phyloP scores from a whole-genome alignment of 179 eudicot species.

The Carnegiea gigantea region DNA sequence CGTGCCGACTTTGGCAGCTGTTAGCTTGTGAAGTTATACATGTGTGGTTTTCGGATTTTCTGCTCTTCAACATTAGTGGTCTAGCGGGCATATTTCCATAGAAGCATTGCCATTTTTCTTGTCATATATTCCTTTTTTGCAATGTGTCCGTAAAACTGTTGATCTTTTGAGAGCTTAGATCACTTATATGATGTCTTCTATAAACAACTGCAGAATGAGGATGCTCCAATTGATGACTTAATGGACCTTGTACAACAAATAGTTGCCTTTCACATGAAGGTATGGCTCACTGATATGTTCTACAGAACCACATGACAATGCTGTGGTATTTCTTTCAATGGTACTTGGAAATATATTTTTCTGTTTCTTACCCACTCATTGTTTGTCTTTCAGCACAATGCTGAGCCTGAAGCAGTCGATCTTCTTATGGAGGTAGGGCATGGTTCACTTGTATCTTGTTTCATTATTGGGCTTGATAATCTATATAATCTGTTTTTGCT shows the following conservation, averaged over 20 bases:
- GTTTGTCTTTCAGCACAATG: conserved; percentile 76
- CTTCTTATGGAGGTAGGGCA: conserved; percentile 87
- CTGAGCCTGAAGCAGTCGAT: conserved; percentile 99
- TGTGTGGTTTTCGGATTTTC: not conserved
- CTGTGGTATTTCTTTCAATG: not conserved
- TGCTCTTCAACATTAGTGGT: not conserved
- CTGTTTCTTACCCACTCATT: conserved; percentile 9
- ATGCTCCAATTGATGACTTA: conserved; percentile 61
- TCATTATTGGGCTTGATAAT: conserved; percentile 15
- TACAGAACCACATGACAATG: not conserved
- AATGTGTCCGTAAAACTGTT: not conserved
- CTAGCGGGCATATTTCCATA: not conserved
- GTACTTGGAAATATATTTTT: not conserved
- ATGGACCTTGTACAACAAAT: conserved; percentile 83
- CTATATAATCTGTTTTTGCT: not conserved
- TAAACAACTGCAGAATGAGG: conserved; percentile 58
- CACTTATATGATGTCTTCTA: not conserved
- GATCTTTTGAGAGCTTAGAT: not conserved
- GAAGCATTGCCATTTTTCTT: not conserved
- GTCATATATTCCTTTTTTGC: not conserved
- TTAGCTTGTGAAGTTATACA: not conserved
- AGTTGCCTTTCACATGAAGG: conserved; percentile 93
- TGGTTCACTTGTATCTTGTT: conserved; percentile 11
- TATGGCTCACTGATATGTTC: conserved; percentile 21
- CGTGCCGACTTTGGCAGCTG: not conserved